Percentiles rank a stretch among this genome's conserved stretches.
These are phyloP conservation scores for Solanum stenotomum DNA, from an alignment of 257 asterid species.

Conservation along the genomic window DNA sequence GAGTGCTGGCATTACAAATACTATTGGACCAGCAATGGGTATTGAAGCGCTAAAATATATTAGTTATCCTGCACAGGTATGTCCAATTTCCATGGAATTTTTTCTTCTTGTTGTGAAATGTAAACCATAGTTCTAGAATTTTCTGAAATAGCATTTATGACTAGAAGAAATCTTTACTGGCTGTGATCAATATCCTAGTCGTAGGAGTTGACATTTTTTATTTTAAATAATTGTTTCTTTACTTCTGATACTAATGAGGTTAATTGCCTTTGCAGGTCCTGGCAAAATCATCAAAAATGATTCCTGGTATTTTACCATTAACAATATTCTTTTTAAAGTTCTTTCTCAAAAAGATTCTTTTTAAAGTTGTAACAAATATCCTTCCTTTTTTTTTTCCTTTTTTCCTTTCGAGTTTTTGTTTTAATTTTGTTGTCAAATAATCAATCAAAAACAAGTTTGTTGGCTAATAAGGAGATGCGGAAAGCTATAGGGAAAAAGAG, in stretches of 20 bases:
- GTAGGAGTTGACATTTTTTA: not conserved
- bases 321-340: not conserved
- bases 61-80: slow-evolving; percentile 94
- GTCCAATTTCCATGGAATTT: not conserved
- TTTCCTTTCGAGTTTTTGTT: not conserved
- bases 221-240: not conserved
- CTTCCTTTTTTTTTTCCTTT: not conserved
- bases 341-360: too few relatives aligned
- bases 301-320: slow-evolving; percentile 37
- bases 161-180: not conserved
- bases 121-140: not conserved
- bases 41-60: slow-evolving; percentile 91
- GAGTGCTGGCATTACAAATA: slow-evolving; percentile 66
- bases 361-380: not conserved
- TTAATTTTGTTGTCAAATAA: not conserved
- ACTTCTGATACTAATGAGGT: not conserved
- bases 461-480: not conserved
- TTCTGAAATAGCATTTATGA: not conserved
- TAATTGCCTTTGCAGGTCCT: slow-evolving; percentile 40
- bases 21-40: slow-evolving; percentile 98
- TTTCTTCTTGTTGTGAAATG: not conserved
- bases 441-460: not conserved
- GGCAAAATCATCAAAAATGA: slow-evolving; percentile 90
- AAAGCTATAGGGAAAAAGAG: not conserved
- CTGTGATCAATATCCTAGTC: not conserved